Evolutionary conservation across 176 grass and related monocot species (phyloP), one percentile per base, ranked within the genome.

Genomic region (Cenchrus purpureus): DNA sequence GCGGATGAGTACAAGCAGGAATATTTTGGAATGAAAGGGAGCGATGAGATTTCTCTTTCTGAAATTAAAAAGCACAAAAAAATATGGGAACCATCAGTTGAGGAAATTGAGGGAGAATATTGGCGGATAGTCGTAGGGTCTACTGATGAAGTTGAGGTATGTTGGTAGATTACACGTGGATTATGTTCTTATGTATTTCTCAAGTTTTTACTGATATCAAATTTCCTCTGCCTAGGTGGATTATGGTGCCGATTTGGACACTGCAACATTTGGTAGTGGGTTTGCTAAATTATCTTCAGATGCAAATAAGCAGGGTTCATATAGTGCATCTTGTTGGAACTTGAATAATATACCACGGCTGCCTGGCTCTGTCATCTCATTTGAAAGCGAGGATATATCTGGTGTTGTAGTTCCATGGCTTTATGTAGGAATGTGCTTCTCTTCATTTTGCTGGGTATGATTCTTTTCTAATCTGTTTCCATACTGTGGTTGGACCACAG

Each of bases 371-470:
- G 62, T 96, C 84, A 86, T 95, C 65, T 98, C 93, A 81, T 94
- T 96, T 62, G 97, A 98, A 81, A 86, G 80, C 15, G 97, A 92
- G 53, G 91, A 98, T 84, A 94, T 98, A 85, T 95, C 97, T 85
- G 97, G 97, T 63, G 97, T 98, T 57, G 78, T 98, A 79, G 93
- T 96, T 51, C 97, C 97, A 84, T 98, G 97, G 97, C 90, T 98
- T 83, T 98, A 98, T 92, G 60, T 92, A 6, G 97, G 97, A 81
- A 98, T 98, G 97, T 98, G 97, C 89, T 95, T 98, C 89, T 98
- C 97, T 68, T 98, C 97, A 59, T 98, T 98, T 73, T 98, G 97
- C 69, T 98, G 97, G 97, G 97, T 94, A 92, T 87, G 89, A 42
- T 82, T 68, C 42, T 68, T 79, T 43, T 72, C 78, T 44, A 83